phyloP scores from a whole-genome alignment of 2,329 filamentous ascomycete species.

The Penicillium sp. region DNA sequence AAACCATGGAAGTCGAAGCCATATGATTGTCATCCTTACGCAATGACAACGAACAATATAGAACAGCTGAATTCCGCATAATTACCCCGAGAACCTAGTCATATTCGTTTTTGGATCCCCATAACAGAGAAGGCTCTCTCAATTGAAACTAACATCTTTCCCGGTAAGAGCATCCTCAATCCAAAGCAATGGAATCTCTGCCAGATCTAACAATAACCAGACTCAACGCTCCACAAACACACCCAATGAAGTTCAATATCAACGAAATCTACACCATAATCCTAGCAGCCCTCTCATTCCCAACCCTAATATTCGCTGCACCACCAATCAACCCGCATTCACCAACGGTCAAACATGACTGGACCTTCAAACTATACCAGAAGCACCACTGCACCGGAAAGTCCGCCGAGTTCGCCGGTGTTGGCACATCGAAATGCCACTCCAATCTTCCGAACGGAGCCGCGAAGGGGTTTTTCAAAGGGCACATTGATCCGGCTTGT shows the following conservation, averaged over 20 bases:
- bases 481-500: conserved; percentile 16
- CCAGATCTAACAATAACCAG: neutral
- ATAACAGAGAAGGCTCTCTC: too few relatives aligned
- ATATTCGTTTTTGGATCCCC: too few relatives aligned
- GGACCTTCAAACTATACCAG: conserved; percentile 22
- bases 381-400: conserved; percentile 14
- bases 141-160: neutral
- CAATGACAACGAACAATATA: neutral
- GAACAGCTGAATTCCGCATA: neutral
- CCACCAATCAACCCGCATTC: neutral
- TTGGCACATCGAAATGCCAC: conserved; percentile 17
- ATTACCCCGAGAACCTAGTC: neutral
- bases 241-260: neutral
- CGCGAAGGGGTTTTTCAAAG: conserved; percentile 7
- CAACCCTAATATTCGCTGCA: neutral
- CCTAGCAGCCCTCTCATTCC: neutral
- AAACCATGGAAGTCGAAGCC: neutral
- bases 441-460: conserved; percentile 11
- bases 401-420: conserved; percentile 7
- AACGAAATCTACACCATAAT: neutral
- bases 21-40: neutral
- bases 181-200: neutral
- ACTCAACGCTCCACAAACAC: neutral
- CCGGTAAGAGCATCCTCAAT: neutral
- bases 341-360: neutral